Percentiles rank a stretch among this genome's conserved stretches.
phyloP scores from a whole-genome alignment of 2,329 filamentous ascomycete species.

The Alternaria solani region DNA sequence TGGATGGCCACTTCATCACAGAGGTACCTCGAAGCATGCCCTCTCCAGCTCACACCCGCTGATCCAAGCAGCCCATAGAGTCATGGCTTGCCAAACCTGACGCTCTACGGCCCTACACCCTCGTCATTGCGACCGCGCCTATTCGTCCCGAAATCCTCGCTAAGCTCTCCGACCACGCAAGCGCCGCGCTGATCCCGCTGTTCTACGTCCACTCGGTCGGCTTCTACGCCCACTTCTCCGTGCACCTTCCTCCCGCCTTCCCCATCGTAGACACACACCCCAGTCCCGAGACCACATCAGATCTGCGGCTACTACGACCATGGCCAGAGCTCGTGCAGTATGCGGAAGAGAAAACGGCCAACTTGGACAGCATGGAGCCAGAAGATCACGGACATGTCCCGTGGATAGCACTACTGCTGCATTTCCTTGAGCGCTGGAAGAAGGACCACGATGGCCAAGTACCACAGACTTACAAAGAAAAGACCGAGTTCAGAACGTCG shows the following conservation, averaged over 20 bases:
- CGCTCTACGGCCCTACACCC: slow-evolving; percentile 60
- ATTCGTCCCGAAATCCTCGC: slow-evolving; percentile 62
- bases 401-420: slow-evolving; percentile 81
- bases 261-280: slow-evolving; percentile 97
- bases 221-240: slow-evolving; percentile 89
- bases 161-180: slow-evolving; percentile 60
- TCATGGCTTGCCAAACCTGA: slow-evolving; percentile 54
- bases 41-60: not conserved
- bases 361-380: slow-evolving; percentile 74
- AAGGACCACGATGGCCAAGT: slow-evolving; percentile 69
- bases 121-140: slow-evolving; percentile 69
- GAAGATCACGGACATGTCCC: slow-evolving; percentile 93
- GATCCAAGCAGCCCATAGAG: slow-evolving; percentile 52
- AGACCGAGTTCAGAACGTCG: slow-evolving; percentile 78
- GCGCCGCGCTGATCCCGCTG: slow-evolving; percentile 71
- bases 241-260: slow-evolving; percentile 78
- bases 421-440: slow-evolving; percentile 86
- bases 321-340: slow-evolving; percentile 84
- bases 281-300: slow-evolving; percentile 81
- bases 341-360: slow-evolving; percentile 69
- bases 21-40: slow-evolving; percentile 54
- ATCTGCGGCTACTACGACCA: slow-evolving; percentile 82
- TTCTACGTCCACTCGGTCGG: slow-evolving; percentile 88
- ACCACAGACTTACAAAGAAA: slow-evolving; percentile 82
- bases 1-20: slow-evolving; percentile 74